Evolutionary conservation across 2,329 filamentous ascomycete genomes (phyloP), one percentile per base, ranked within the genome.

Genomic region (Pseudogymnoascus sp.): DNA sequence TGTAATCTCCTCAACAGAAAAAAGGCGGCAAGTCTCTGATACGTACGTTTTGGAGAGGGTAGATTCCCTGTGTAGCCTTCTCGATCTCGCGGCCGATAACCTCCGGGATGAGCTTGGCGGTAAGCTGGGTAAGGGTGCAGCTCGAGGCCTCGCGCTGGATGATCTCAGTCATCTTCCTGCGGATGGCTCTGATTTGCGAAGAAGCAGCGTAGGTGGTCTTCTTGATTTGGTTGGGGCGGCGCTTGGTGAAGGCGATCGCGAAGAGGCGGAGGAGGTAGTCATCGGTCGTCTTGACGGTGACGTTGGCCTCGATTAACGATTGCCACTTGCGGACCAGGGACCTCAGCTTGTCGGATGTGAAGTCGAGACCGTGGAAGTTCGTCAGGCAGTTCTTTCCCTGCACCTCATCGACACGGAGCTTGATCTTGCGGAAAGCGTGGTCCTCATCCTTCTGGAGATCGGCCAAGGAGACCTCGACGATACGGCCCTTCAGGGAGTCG

Each of bases 341-440:
- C 78, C 95, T 91, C 75, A 99, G 89, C 88, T 99, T 99, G 88
- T 99, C 95, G 74, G 95, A 97, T 78, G 95, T 99, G 89, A 99
- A 97, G 84, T 99, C 95, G 79, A 99, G 88, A 74, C 95, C 95
- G 88, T 99, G 93, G 90, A 99, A 99, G 88, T 97, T 97, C 86
- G 95, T 97, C 81, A 99, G 84, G 85, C 95, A 97, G 89, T 96
- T 97, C 88, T 97, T 97, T 85, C 95, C 95, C 84, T 99, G 95
- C 69, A 99, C 88, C 84, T 99, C 95, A 77, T 99, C 95, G 75
- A 97, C 91, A 72, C 95, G 88, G 78, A 99, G 92, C 87, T 96
- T 96, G 79, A 99, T 86, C 87, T 99, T 99, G 84, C 95, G 93
- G 90, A 97, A 99, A 66, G 95, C 87, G 82, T 99, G 95, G 83